Percentiles rank a stretch among this genome's conserved stretches.
These are phyloP conservation scores for Fusarium xyrophilum DNA, from an alignment of 2,329 filamentous ascomycete genomes.

Conservation along the genomic window DNA sequence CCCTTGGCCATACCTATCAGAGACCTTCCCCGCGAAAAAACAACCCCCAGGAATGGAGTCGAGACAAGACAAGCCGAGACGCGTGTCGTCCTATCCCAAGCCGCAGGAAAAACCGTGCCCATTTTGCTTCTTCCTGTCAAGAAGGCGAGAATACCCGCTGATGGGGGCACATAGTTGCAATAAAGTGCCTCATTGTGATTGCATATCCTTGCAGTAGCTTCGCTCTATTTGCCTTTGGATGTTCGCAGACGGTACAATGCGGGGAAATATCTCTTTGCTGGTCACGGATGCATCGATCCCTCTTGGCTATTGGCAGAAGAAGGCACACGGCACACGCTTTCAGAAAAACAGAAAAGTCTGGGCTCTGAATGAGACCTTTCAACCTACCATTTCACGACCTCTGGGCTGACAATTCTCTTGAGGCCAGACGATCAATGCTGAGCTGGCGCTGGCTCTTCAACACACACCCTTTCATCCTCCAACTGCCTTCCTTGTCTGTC, in stretches of 20 bases:
- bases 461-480: constrained; percentile 23
- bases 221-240: constrained; percentile 5
- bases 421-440: constrained; percentile 17
- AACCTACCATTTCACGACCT: constrained; percentile 9
- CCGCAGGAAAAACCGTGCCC: background rate
- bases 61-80: constrained; percentile 16
- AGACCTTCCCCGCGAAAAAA: constrained; percentile 20
- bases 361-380: constrained; percentile 8
- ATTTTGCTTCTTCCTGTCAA: constrained; percentile 7
- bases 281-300: constrained; percentile 34
- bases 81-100: constrained; percentile 19
- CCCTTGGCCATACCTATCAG: background rate
- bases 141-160: background rate
- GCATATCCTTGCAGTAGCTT: constrained; percentile 29
- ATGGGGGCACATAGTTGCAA: background rate
- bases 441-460: constrained; percentile 15
- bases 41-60: constrained; percentile 9
- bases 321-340: constrained; percentile 29
- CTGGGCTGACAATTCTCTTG: constrained; percentile 14
- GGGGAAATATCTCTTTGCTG: constrained; percentile 29
- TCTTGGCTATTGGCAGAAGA: constrained; percentile 16
- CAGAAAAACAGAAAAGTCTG: constrained; percentile 22
- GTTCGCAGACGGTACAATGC: constrained; percentile 24
- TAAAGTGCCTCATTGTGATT: constrained; percentile 25
- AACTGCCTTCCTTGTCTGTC: constrained; percentile 9